A percentile compares a stretch with the other conserved stretches of the same genome.
Evolutionary conservation across 192 early-diverging fungal genomes (phyloP).

Genomic region (Backusella westeae): DNA sequence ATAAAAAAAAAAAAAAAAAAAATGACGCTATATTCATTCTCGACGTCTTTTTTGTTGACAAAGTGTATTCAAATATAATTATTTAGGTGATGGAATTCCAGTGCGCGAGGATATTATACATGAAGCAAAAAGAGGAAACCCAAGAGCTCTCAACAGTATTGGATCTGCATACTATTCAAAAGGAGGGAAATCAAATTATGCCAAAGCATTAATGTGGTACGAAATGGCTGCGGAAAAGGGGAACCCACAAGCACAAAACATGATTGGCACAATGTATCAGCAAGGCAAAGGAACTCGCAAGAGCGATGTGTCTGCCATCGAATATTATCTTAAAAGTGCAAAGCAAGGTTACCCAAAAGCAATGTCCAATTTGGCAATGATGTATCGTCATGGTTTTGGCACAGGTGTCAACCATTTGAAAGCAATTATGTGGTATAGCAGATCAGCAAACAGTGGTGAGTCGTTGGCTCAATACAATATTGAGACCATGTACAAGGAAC

Average conservation of each 20-base stretch:
- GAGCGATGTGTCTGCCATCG: background rate
- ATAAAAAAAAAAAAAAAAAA: background rate
- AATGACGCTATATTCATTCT: background rate
- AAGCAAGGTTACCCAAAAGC: background rate
- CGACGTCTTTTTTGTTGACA: background rate
- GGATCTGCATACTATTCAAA: background rate
- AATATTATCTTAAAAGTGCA: background rate
- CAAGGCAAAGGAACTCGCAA: background rate
- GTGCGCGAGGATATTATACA: background rate
- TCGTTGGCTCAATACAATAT: background rate
- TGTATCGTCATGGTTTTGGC: background rate
- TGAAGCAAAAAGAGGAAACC: background rate
- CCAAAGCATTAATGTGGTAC: background rate
- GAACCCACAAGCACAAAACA: background rate
- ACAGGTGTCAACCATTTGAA: background rate
- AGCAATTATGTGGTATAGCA: background rate
- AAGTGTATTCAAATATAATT: background rate
- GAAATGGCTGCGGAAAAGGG: background rate
- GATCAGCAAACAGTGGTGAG: background rate
- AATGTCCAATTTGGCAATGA: background rate
- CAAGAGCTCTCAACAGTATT: background rate
- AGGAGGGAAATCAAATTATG: background rate
- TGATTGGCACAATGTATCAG: slow-evolving; percentile 1
- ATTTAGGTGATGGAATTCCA: background rate
- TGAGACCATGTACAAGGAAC: background rate